Base-by-base conservation (phyloP, 176 grass and related monocot genomes). In the Zea luxurians region DNA sequence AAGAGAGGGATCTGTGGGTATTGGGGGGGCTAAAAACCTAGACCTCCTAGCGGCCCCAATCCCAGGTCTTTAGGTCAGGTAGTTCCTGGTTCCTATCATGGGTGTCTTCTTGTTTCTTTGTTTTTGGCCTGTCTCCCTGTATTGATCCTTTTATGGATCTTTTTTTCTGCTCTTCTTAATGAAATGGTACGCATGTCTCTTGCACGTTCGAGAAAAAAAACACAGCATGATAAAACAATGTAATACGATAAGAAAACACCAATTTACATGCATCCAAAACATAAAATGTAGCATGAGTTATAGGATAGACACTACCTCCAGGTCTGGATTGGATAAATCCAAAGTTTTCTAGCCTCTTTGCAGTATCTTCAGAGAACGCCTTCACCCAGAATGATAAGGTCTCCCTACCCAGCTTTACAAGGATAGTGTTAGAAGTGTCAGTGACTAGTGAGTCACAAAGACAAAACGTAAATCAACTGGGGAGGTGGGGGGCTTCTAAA, bases 381-480 rank as follows among this genome's bases (percentile, higher is more conserved):
- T 91, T 99, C 55, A 99, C 96, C 96, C 96, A 99, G 79, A 99
- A 99, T 89, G 96, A 99, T 81, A 99, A 89, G 54, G 92, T 89
- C 90, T 99, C 96, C 58, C 96, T 90, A 37, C 80, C 88, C 78
- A 99, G 88, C 96, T 99, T 85, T 86, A 91, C 87, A 90, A 86
- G 6, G 50, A 85, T 79, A 84, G 64, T 17, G 66, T 10, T 21
- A 70, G 34, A 66, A 76, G 70, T 75, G 57, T 70, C 43, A 84
- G 71, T 63, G 73, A 54, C 54, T 50, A 84, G 71, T 63, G 73
- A 54, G 63, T 80, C 46, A 53, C 55, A 76, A 71, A 77, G 35
- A 76, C 17, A 70, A 55, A 59, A 37, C 37, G 10, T 57, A 70
- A 58, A 88, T 18, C 17, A 62, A 38, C 10, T 68, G 48, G 48